phyloP scores from a whole-genome alignment of 495 filamentous ascomycete genomes.

The Trichoderma gamsii region DNA sequence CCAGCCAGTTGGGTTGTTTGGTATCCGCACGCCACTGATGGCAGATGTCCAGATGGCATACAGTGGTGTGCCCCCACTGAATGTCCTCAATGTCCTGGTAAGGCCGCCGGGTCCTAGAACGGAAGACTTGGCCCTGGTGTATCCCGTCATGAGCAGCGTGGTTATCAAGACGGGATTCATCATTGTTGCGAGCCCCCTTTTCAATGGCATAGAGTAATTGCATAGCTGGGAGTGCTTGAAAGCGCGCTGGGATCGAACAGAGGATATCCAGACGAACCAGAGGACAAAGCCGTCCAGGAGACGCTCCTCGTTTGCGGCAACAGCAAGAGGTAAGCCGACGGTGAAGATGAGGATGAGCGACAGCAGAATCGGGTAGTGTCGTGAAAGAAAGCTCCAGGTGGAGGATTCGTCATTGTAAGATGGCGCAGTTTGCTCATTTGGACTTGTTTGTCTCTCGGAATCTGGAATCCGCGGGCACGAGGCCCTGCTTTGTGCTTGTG shows the following conservation, averaged over 20 bases:
- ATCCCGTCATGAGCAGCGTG: conserved; percentile 35
- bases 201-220: conserved; percentile 19
- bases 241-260: conserved; percentile 32
- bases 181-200: conserved; percentile 30
- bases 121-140: conserved; percentile 31
- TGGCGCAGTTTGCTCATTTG: conserved; percentile 3
- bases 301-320: conserved; percentile 21
- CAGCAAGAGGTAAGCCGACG: conserved; percentile 29
- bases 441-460: background rate
- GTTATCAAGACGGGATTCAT: conserved; percentile 40
- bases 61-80: conserved; percentile 31
- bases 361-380: conserved; percentile 24
- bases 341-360: conserved; percentile 24
- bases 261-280: conserved; percentile 35
- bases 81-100: conserved; percentile 25
- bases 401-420: background rate
- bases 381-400: background rate
- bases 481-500: background rate
- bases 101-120: conserved; percentile 24
- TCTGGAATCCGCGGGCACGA: background rate
- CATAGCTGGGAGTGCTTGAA: conserved; percentile 27
- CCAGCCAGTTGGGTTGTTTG: background rate
- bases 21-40: background rate
- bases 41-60: conserved; percentile 23
- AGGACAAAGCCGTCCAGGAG: conserved; percentile 34